A percentile compares a stretch with the other conserved stretches of the same genome.
Conservation (phyloP, 768 basidiomycete species). For the Rhodotorula taiwanensis region DNA sequence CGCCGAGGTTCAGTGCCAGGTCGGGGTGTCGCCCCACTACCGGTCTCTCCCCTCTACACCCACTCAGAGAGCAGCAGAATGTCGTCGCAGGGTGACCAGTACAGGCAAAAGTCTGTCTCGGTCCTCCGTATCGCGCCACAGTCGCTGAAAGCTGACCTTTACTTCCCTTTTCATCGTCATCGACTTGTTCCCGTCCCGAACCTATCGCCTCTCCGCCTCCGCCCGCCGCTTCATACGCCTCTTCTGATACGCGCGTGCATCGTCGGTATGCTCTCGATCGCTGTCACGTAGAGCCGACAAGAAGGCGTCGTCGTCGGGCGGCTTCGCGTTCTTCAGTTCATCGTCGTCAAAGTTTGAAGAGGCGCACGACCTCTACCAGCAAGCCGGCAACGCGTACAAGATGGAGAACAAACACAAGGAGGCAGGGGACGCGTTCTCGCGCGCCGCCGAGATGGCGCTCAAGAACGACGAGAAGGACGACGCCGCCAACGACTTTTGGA, state of each 20-base stretch:
- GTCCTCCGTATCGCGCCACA: neutral
- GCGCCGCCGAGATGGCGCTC: conserved; percentile 91
- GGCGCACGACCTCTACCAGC: conserved; percentile 88
- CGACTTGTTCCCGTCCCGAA: neutral
- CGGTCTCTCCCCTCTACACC: neutral
- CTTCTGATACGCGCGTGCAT: neutral
- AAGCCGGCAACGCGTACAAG: conserved; percentile 71
- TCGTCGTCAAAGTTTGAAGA: conserved; percentile 85
- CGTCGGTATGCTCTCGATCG: neutral
- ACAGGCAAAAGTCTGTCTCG: conserved; percentile 11
- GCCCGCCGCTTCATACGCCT: neutral
- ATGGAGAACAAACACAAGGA: conserved; percentile 86
- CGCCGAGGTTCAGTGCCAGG: no score
- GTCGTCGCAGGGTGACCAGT: conserved; percentile 25
- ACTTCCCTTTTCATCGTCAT: conserved; percentile 3
- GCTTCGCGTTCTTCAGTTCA: conserved; percentile 47
- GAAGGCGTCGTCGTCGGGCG: conserved; percentile 68
- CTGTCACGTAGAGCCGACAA: conserved; percentile 64
- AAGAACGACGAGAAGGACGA: conserved; percentile 80
- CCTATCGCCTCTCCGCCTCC: neutral
- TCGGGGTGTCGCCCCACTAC: neutral
- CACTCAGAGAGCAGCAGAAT: neutral
- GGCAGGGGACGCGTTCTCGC: conserved; percentile 82
- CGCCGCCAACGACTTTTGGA: conserved; percentile 98
- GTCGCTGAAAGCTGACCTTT: neutral